A percentile compares a stretch with the other conserved stretches of the same genome.
Evolutionary conservation across 2,329 filamentous ascomycete species (phyloP).

Genomic region (Penicillium sp.): DNA sequence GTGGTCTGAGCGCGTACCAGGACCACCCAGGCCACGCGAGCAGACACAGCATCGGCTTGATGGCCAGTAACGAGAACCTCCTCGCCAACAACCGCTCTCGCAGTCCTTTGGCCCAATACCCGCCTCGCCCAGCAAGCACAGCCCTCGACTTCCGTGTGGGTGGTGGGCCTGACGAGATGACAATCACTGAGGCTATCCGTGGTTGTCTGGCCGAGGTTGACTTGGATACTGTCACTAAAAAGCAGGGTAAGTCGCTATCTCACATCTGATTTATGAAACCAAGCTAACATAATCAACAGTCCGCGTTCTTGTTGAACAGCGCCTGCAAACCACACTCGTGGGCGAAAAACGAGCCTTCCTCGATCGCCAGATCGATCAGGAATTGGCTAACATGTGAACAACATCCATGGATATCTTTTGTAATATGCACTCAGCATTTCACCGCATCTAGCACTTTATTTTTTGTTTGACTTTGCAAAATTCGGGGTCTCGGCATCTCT

Average conservation of each 20-base stretch:
- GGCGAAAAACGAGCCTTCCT: slow-evolving; percentile 87
- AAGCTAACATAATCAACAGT: slow-evolving; percentile 46
- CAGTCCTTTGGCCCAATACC: slow-evolving; percentile 51
- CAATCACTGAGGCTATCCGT: slow-evolving; percentile 83
- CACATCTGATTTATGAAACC: background rate
- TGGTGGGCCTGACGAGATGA: slow-evolving; percentile 71
- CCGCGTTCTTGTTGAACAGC: slow-evolving; percentile 85
- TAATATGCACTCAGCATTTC: slow-evolving; percentile 19
- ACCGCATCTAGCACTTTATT: slow-evolving; percentile 11
- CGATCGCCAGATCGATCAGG: slow-evolving; percentile 88
- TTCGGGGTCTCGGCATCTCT: slow-evolving; percentile 23
- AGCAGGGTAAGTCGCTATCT: slow-evolving; percentile 63
- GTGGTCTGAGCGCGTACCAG: slow-evolving; percentile 52
- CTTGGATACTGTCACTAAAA: slow-evolving; percentile 96
- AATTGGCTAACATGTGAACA: slow-evolving; percentile 85
- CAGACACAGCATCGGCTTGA: slow-evolving; percentile 45
- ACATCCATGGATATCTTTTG: slow-evolving; percentile 4
- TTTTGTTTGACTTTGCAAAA: background rate
- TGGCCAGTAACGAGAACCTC: slow-evolving; percentile 49
- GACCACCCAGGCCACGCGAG: slow-evolving; percentile 38
- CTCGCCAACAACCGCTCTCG: slow-evolving; percentile 42
- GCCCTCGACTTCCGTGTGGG: slow-evolving; percentile 59
- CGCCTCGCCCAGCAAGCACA: slow-evolving; percentile 55
- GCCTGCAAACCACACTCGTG: slow-evolving; percentile 82
- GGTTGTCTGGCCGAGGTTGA: slow-evolving; percentile 83